phyloP scores from a whole-genome alignment of 2,329 filamentous ascomycete species.

The Phoma sp. region DNA sequence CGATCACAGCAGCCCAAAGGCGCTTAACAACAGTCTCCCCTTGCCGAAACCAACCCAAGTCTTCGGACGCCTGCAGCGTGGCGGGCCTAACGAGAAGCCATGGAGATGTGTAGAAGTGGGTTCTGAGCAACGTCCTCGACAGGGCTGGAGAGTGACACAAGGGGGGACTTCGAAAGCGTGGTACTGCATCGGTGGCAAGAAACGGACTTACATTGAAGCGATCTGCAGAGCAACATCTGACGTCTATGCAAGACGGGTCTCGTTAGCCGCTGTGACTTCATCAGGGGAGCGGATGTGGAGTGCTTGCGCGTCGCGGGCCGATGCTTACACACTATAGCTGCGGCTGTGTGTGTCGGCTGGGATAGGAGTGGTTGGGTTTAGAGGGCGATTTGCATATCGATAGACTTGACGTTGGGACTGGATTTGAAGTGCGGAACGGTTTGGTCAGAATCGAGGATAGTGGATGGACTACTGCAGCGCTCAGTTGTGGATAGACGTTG shows the following conservation, averaged over 20 bases:
- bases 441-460: background rate
- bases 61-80: background rate
- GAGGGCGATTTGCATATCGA: background rate
- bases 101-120: background rate
- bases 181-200: background rate
- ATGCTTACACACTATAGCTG: background rate
- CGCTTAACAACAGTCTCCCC: background rate
- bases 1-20: background rate
- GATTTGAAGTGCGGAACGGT: no score
- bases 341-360: constrained; percentile 2
- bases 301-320: constrained; percentile 2
- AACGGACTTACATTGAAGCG: background rate
- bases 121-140: background rate
- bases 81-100: background rate
- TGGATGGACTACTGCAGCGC: constrained; percentile 1
- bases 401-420: background rate
- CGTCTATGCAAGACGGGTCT: background rate
- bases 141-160: background rate
- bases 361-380: background rate
- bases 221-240: background rate
- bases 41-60: background rate
- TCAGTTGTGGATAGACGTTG: background rate
- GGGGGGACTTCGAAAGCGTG: no score
- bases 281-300: background rate
- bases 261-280: background rate